phyloP scores from a whole-genome alignment of 1,284 basidiomycete species.

The Ceratobasidium sp. region DNA sequence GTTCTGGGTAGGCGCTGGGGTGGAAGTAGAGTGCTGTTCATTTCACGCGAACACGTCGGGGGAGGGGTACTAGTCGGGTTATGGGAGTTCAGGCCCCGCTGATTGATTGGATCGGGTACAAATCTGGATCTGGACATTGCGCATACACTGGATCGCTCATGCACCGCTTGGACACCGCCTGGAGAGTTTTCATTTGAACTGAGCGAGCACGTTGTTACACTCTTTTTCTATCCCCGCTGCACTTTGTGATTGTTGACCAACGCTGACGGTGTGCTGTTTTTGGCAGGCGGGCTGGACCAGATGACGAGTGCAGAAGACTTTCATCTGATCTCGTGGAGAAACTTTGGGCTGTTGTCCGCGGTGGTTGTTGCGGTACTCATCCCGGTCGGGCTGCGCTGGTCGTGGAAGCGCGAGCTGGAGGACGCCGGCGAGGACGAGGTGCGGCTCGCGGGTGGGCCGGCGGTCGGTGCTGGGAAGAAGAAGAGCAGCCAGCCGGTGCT shows the following conservation, averaged over 20 bases:
- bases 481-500: background rate
- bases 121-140: background rate
- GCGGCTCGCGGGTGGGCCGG: slow-evolving; percentile 53
- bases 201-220: background rate
- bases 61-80: background rate
- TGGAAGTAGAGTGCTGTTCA: background rate
- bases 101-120: slow-evolving; percentile 7
- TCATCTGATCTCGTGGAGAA: slow-evolving; percentile 86
- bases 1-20: background rate
- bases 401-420: slow-evolving; percentile 61
- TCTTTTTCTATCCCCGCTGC: background rate
- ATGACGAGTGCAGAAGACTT: slow-evolving; percentile 95
- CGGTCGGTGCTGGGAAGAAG: slow-evolving; percentile 25
- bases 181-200: slow-evolving; percentile 3
- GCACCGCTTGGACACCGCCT: background rate
- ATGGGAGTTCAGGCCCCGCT: slow-evolving; percentile 28
- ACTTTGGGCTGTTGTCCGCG: slow-evolving; percentile 81
- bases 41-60: background rate
- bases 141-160: background rate
- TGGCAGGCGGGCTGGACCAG: slow-evolving; percentile 73
- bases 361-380: slow-evolving; percentile 91
- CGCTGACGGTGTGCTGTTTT: background rate
- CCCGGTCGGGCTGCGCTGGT: slow-evolving; percentile 85
- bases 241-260: background rate
- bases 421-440: slow-evolving; percentile 60